Percentiles rank a stretch among this genome's conserved stretches.
Conservation (phyloP, 2,329 filamentous ascomycete genomes). For the Trichoderma atrobrunneum region DNA sequence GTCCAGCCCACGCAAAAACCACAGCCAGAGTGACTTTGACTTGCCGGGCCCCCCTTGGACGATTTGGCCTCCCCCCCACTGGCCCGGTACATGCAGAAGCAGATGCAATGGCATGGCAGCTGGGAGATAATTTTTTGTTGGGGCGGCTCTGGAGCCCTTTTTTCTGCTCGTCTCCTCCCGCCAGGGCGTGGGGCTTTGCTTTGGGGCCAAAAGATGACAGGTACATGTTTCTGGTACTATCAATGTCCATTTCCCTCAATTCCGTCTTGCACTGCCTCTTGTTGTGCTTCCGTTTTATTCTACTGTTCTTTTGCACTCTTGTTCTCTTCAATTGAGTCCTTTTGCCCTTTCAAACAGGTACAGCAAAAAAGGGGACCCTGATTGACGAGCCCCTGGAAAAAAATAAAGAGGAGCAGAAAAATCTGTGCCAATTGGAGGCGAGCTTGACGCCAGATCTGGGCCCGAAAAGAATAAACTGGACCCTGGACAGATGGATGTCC, state of each 20-base stretch:
- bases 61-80: not conserved
- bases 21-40: not conserved
- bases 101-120: not conserved
- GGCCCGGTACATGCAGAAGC: not conserved
- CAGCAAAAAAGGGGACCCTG: not conserved
- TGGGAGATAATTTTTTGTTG: not conserved
- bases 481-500: not conserved
- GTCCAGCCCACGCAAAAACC: not conserved
- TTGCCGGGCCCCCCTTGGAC: not conserved
- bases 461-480: conserved; percentile 2
- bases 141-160: not conserved
- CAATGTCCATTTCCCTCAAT: not conserved
- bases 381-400: not conserved
- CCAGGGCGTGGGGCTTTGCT: not conserved
- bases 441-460: conserved; percentile 14
- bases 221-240: not conserved
- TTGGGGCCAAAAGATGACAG: not conserved
- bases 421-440: conserved; percentile 2
- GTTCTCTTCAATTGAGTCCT: not conserved
- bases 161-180: not conserved
- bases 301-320: accelerated
- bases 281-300: not conserved
- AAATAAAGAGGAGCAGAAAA: not conserved
- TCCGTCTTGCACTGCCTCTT: not conserved
- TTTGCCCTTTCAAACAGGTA: not conserved